These are phyloP conservation scores for Sphaerulina musiva DNA, from an alignment of 2,329 filamentous ascomycete species.

Conservation along the genomic window DNA sequence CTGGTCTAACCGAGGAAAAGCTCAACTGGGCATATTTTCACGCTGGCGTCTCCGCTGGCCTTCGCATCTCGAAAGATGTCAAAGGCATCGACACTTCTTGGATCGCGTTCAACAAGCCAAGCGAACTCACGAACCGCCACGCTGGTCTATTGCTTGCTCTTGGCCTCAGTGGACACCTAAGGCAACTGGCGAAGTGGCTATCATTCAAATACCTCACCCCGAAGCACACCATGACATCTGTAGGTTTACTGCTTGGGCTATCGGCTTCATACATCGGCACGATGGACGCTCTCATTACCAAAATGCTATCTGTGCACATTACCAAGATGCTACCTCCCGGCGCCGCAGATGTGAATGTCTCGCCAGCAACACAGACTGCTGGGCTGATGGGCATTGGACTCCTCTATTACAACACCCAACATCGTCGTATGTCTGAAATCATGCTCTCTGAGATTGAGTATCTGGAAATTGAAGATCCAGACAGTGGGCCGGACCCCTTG, in stretches of 20 bases:
- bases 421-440: conserved; percentile 96
- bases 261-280: conserved; percentile 92
- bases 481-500: conserved; percentile 63
- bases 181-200: conserved; percentile 91
- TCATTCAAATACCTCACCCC: conserved; percentile 99
- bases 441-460: conserved; percentile 97
- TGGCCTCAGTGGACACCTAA: conserved; percentile 91
- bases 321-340: conserved; percentile 88
- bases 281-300: conserved; percentile 93
- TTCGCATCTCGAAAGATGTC: conserved; percentile 82
- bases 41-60: conserved; percentile 83
- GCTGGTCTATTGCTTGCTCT: conserved; percentile 87
- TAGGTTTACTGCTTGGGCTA: conserved; percentile 84
- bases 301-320: conserved; percentile 89
- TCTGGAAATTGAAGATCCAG: conserved; percentile 68
- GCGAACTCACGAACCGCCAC: conserved; percentile 89
- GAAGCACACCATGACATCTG: conserved; percentile 98
- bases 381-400: conserved; percentile 96
- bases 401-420: conserved; percentile 89
- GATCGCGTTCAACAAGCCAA: conserved; percentile 97
- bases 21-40: conserved; percentile 99
- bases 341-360: conserved; percentile 88
- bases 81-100: conserved; percentile 96
- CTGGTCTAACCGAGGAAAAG: conserved; percentile 85
- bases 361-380: conserved; percentile 86